Evolutionary conservation across 2,329 filamentous ascomycete genomes (phyloP).

Genomic region (Penicillium palitans): DNA sequence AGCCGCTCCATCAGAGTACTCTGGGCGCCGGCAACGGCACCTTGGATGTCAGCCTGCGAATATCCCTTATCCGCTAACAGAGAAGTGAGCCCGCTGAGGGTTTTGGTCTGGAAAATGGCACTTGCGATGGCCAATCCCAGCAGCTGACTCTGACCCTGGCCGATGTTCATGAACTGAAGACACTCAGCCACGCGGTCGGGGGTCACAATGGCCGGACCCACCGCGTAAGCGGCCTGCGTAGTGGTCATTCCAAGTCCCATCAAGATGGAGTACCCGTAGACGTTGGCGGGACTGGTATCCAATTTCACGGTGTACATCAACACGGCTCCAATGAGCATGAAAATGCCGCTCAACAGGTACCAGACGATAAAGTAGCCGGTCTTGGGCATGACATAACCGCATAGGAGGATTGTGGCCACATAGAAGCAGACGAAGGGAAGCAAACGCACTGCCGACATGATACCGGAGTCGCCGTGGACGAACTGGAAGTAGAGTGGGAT

Average conservation of each 20-base stretch:
- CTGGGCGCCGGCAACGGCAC: not conserved
- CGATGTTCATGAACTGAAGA: slow-evolving; percentile 12
- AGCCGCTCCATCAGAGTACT: not conserved
- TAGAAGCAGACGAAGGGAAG: not conserved
- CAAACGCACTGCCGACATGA: not conserved
- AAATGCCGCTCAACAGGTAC: not conserved
- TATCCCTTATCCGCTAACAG: not conserved
- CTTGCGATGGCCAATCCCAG: slow-evolving; percentile 16
- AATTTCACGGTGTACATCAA: not conserved
- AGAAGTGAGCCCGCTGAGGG: not conserved
- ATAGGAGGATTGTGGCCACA: not conserved
- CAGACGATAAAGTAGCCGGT: not conserved
- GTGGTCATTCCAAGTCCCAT: not conserved
- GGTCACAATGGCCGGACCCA: not conserved
- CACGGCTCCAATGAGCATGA: not conserved
- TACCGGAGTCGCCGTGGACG: not conserved
- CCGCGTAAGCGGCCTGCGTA: not conserved
- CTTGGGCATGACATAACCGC: not conserved
- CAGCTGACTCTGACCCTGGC: slow-evolving; percentile 11
- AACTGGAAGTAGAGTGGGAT: not conserved
- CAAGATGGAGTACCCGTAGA: not conserved
- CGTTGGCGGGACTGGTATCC: not conserved
- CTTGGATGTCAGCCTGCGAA: not conserved
- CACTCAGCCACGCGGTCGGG: not conserved
- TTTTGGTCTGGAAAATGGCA: slow-evolving; percentile 10